A percentile compares a stretch with the other conserved stretches of the same genome.
phyloP scores from a whole-genome alignment of 306 rosid genomes.

The Benincasa hispida region DNA sequence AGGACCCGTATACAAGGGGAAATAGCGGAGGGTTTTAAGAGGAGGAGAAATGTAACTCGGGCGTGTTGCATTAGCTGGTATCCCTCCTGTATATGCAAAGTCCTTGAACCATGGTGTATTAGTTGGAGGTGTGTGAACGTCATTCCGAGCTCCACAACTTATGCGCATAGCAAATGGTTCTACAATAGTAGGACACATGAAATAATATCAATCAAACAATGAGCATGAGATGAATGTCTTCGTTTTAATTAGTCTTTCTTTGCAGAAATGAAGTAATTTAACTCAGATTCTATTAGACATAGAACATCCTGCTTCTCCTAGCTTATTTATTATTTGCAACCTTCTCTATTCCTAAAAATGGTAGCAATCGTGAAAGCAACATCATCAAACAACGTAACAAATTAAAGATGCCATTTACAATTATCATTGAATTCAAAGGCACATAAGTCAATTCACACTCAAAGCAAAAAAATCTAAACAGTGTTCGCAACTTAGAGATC shows the following conservation, averaged over 20 bases:
- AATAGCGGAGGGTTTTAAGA: conserved; percentile 63
- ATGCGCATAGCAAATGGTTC: conserved; percentile 79
- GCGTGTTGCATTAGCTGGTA: conserved; percentile 52
- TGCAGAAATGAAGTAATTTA: not conserved
- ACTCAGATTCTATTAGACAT: not conserved
- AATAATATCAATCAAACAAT: too few relatives aligned
- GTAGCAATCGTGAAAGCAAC: too few relatives aligned
- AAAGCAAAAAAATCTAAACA: not conserved
- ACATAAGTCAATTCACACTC: not conserved
- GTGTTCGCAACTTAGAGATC: not conserved
- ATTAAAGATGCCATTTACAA: not conserved
- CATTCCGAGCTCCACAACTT: conserved; percentile 74
- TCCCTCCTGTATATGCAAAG: conserved; percentile 86
- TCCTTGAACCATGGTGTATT: conserved; percentile 78
- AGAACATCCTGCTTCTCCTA: not conserved
- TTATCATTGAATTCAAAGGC: not conserved
- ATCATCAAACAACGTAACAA: not conserved
- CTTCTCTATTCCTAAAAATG: not conserved
- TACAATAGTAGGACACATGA: conserved; percentile 17
- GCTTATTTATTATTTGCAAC: not conserved
- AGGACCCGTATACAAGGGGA: conserved; percentile 72
- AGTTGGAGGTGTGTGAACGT: conserved; percentile 59
- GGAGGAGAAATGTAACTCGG: conserved; percentile 70
- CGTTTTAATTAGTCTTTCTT: not conserved
- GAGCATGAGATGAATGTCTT: too few relatives aligned